Evolutionary conservation across 2,329 filamentous ascomycete genomes (phyloP).

Genomic region (Stemphylium beticola): DNA sequence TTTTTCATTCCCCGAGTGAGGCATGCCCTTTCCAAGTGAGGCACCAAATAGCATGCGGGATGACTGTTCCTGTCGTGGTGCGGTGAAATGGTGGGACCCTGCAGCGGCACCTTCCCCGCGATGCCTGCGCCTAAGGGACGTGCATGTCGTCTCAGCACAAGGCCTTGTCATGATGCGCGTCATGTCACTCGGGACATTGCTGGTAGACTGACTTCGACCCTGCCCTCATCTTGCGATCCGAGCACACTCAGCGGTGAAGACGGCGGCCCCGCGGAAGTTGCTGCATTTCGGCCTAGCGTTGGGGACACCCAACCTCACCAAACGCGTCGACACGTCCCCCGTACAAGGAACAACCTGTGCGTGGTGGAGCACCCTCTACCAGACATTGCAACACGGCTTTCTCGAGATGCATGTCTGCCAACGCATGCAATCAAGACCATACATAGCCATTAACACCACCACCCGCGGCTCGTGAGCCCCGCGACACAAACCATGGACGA

Average conservation of each 20-base stretch:
- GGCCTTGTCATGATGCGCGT: conserved; percentile 27
- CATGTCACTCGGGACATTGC: conserved; percentile 1
- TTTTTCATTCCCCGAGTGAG: too few species aligned
- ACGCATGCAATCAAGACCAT: conserved; percentile 18
- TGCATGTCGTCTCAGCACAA: conserved; percentile 34
- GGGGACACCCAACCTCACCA: conserved; percentile 33
- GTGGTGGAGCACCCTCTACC: conserved; percentile 16
- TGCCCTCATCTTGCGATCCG: background rate
- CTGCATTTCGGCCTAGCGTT: conserved; percentile 26
- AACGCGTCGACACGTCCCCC: conserved; percentile 21
- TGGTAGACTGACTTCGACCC: background rate
- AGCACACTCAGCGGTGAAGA: conserved; percentile 3
- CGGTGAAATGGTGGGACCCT: conserved; percentile 5
- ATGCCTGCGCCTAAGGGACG: conserved; percentile 23
- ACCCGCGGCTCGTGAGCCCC: conserved; percentile 1
- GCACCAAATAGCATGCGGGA: too few species aligned
- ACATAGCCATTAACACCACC: conserved; percentile 5
- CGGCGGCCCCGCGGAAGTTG: conserved; percentile 14
- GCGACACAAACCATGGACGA: conserved; percentile 42
- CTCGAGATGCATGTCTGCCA: conserved; percentile 41
- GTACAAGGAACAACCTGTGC: conserved; percentile 16
- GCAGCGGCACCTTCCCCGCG: conserved; percentile 26
- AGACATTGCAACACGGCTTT: conserved; percentile 20
- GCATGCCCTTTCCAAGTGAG: background rate
- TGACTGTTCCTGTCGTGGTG: background rate